Evolutionary conservation across 2,329 filamentous ascomycete genomes (phyloP).

Genomic region (Gnomoniopsis smithogilvyi): DNA sequence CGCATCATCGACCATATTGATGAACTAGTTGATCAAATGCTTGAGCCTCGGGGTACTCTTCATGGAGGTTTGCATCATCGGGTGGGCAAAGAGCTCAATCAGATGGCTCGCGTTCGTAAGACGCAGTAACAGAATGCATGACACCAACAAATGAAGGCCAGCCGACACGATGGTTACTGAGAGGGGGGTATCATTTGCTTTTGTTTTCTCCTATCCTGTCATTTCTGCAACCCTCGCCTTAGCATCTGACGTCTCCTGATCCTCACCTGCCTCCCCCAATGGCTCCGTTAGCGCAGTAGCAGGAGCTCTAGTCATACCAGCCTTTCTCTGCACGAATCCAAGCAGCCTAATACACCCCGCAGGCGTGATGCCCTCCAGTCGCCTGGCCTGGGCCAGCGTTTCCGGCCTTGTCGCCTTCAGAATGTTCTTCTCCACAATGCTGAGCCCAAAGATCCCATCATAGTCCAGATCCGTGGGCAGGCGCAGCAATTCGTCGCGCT

Average conservation of each 20-base stretch:
- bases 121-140: too few species aligned
- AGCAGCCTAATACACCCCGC: slow-evolving; percentile 59
- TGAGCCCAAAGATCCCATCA: slow-evolving; percentile 67
- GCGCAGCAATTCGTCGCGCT: slow-evolving; percentile 70
- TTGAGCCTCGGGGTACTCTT: too few species aligned
- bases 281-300: slow-evolving; percentile 4
- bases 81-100: neutral
- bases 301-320: neutral
- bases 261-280: slow-evolving; percentile 27
- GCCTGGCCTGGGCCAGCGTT: slow-evolving; percentile 80
- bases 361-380: slow-evolving; percentile 77
- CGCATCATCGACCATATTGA: too few species aligned
- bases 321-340: slow-evolving; percentile 45
- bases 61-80: too few species aligned
- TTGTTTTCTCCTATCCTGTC: neutral
- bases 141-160: neutral
- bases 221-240: slow-evolving; percentile 32
- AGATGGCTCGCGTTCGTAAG: neutral
- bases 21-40: too few species aligned
- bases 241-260: slow-evolving; percentile 37
- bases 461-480: slow-evolving; percentile 79
- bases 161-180: neutral
- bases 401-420: slow-evolving; percentile 72
- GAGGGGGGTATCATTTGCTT: neutral
- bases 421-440: slow-evolving; percentile 72